Conservation (phyloP, 352 stramenopile species). For the Globisporangium irregulare region DNA sequence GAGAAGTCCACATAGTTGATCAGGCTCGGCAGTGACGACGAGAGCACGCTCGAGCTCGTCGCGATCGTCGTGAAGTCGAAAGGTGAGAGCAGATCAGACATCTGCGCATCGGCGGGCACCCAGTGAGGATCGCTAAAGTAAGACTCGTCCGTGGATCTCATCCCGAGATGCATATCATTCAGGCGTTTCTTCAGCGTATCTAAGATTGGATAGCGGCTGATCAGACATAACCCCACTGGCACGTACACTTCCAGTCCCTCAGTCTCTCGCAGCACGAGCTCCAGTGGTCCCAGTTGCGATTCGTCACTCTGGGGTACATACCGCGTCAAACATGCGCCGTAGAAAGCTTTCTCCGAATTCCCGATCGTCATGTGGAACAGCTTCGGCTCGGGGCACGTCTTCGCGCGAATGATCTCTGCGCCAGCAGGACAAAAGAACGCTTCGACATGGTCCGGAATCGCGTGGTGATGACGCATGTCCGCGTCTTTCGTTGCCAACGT, state of each 20-base stretch:
- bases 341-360: conserved; percentile 79
- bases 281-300: conserved; percentile 63
- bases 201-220: conserved; percentile 80
- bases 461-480: conserved; percentile 69
- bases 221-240: conserved; percentile 70
- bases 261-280: conserved; percentile 78
- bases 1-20: conserved; percentile 70
- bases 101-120: conserved; percentile 51
- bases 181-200: conserved; percentile 76
- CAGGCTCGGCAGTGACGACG: conserved; percentile 42
- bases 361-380: conserved; percentile 86
- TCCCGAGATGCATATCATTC: conserved; percentile 51
- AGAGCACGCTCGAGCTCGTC: conserved; percentile 18
- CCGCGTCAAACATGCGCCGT: conserved; percentile 73
- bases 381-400: conserved; percentile 51
- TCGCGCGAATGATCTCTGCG: conserved; percentile 56
- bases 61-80: conserved; percentile 52
- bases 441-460: conserved; percentile 81
- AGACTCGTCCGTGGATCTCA: conserved; percentile 43
- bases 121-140: conserved; percentile 60
- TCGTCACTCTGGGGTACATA: conserved; percentile 72
- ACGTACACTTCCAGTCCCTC: conserved; percentile 81
- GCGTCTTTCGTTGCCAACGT: conserved; percentile 62
- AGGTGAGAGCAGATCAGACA: conserved; percentile 57
- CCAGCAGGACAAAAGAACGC: conserved; percentile 73